These are phyloP conservation scores for Helianthus tuberosus DNA, from an alignment of 129 eudicot species.

Conservation along the genomic window DNA sequence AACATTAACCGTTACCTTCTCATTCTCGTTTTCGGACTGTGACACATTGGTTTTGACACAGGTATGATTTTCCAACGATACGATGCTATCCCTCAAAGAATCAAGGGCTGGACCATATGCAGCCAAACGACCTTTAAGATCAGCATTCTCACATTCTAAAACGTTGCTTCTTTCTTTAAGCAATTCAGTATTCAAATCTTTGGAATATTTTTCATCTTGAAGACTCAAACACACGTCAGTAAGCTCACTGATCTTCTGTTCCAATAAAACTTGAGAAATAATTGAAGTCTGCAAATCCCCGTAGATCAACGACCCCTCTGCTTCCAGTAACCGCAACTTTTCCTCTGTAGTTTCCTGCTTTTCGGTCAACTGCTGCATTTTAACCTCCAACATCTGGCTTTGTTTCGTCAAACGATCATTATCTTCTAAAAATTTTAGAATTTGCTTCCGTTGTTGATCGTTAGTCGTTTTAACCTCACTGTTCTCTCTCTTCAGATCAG, in stretches of 20 bases:
- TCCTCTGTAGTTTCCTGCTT: slow-evolving; percentile 39
- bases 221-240: slow-evolving; percentile 44
- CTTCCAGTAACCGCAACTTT: slow-evolving; percentile 51
- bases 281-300: slow-evolving; percentile 55
- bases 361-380: slow-evolving; percentile 43
- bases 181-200: slow-evolving; percentile 28
- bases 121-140: slow-evolving; percentile 52
- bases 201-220: slow-evolving; percentile 36
- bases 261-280: slow-evolving; percentile 54
- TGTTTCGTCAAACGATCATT: slow-evolving; percentile 42
- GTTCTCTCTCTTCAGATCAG: slow-evolving; percentile 42
- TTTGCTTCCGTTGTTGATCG: slow-evolving; percentile 46
- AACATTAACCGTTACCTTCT: slow-evolving; percentile 45
- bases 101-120: slow-evolving; percentile 49
- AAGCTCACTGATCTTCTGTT: slow-evolving; percentile 70
- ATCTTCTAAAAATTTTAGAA: slow-evolving; percentile 46
- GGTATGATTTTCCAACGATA: slow-evolving; percentile 64
- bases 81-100: slow-evolving; percentile 57
- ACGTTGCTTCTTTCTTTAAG: slow-evolving; percentile 37
- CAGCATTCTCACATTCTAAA: slow-evolving; percentile 64
- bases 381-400: slow-evolving; percentile 39
- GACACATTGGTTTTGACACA: slow-evolving; percentile 35
- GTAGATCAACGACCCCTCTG: slow-evolving; percentile 34
- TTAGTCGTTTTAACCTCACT: slow-evolving; percentile 34
- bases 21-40: slow-evolving; percentile 24